A percentile compares a stretch with the other conserved stretches of the same genome.
Conservation (phyloP, 345 rosid genomes). For the Cochlearia excelsa region DNA sequence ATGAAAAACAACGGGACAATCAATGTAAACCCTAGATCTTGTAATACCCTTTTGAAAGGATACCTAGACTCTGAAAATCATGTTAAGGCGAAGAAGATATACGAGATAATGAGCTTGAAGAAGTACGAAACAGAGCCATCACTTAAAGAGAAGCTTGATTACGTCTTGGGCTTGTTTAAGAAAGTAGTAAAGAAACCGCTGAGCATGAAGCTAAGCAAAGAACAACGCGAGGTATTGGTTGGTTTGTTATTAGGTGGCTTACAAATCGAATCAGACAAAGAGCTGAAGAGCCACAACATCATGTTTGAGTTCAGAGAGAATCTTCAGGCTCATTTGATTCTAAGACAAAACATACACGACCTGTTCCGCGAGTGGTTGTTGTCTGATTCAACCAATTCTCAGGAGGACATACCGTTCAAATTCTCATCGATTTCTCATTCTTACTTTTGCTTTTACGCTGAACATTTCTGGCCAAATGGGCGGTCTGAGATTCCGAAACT, state of each 20-base stretch:
- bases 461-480: constrained; percentile 69
- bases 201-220: constrained; percentile 67
- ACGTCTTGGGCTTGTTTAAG: constrained; percentile 49
- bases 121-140: constrained; percentile 54
- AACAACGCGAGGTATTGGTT: constrained; percentile 73
- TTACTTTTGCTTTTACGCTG: constrained; percentile 65
- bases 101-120: constrained; percentile 66
- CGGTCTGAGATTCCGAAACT: constrained; percentile 66
- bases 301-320: constrained; percentile 59
- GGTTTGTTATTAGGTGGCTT: constrained; percentile 89
- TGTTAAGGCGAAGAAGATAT: constrained; percentile 59
- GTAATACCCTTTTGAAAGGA: constrained; percentile 61
- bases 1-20: constrained; percentile 46
- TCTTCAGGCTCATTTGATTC: constrained; percentile 44
- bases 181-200: constrained; percentile 54
- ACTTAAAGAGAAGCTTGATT: constrained; percentile 61
- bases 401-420: constrained; percentile 40
- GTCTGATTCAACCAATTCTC: constrained; percentile 41
- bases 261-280: constrained; percentile 57
- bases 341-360: constrained; percentile 59
- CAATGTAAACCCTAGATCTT: constrained; percentile 56
- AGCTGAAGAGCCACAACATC: constrained; percentile 53
- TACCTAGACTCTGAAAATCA: constrained; percentile 55
- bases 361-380: constrained; percentile 73
- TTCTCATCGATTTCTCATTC: constrained; percentile 58